Evolutionary conservation across 2,329 filamentous ascomycete genomes (phyloP).

Genomic region (Catunica adiposa): DNA sequence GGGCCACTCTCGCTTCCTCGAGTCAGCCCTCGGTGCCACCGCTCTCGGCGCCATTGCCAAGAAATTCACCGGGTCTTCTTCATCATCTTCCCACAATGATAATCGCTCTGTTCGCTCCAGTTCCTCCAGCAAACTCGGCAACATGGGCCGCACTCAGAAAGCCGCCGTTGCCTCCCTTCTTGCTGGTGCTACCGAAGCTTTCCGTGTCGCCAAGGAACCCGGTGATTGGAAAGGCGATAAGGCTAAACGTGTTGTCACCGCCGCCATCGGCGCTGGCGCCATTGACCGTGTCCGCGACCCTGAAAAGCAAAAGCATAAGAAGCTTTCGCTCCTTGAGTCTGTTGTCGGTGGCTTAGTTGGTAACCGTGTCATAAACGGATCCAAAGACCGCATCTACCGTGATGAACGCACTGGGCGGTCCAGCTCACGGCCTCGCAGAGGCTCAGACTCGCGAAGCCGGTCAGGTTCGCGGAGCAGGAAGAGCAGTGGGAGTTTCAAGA

Average conservation of each 20-base stretch:
- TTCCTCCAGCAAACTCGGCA: conserved; percentile 31
- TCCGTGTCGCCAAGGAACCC: conserved; percentile 74
- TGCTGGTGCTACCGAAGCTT: conserved; percentile 81
- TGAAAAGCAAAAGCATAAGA: conserved; percentile 60
- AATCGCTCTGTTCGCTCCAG: background rate
- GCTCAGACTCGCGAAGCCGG: conserved; percentile 32
- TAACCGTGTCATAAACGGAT: conserved; percentile 72
- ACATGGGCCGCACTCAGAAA: conserved; percentile 36
- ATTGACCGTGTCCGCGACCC: conserved; percentile 64
- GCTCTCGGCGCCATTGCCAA: conserved; percentile 46
- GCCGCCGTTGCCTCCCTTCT: conserved; percentile 82
- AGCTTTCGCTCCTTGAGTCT: conserved; percentile 69
- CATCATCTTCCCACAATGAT: conserved; percentile 11
- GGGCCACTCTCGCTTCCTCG: conserved; percentile 47
- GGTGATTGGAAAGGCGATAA: conserved; percentile 84
- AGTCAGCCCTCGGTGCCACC: conserved; percentile 44
- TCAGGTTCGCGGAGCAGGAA: conserved; percentile 20
- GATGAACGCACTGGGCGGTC: conserved; percentile 45
- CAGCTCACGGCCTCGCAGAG: conserved; percentile 50
- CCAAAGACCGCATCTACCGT: conserved; percentile 48
- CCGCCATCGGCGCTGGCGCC: conserved; percentile 69
- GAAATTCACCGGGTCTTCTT: conserved; percentile 35
- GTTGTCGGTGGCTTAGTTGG: conserved; percentile 78
- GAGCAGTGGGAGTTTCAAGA: conserved; percentile 20
- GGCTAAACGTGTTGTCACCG: conserved; percentile 78